These are phyloP conservation scores for Domatiomyces catenatus DNA, from an alignment of 2,329 filamentous ascomycete genomes.

Conservation along the genomic window DNA sequence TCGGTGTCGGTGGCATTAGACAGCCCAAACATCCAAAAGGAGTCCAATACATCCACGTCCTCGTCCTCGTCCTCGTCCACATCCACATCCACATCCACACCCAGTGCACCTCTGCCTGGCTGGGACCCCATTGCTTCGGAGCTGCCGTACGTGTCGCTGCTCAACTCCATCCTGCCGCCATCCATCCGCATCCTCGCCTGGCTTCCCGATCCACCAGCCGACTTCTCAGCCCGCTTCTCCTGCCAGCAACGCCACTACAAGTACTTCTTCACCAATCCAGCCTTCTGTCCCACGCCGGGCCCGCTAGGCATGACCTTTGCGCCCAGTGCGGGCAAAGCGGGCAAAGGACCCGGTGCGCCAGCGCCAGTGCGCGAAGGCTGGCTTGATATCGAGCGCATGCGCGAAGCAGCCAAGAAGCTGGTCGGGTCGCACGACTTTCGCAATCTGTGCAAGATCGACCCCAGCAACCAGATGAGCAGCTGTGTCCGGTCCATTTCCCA, in stretches of 20 bases:
- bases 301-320: conserved; percentile 30
- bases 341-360: conserved; percentile 9
- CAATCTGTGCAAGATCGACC: conserved; percentile 91
- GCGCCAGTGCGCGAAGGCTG: conserved; percentile 47
- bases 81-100: neutral
- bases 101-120: conserved; percentile 8
- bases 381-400: conserved; percentile 77
- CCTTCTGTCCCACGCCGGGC: conserved; percentile 54
- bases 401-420: conserved; percentile 60
- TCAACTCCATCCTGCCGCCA: conserved; percentile 75
- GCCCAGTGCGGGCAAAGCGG: neutral
- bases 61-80: too few relatives aligned
- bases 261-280: conserved; percentile 96
- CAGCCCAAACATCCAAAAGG: neutral
- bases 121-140: conserved; percentile 65
- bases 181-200: conserved; percentile 87
- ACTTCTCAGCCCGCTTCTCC: conserved; percentile 82
- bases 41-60: neutral
- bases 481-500: conserved; percentile 67
- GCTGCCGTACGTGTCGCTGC: conserved; percentile 62
- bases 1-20: neutral
- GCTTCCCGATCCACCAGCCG: conserved; percentile 65
- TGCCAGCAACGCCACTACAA: conserved; percentile 83
- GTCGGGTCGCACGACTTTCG: conserved; percentile 84
- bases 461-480: conserved; percentile 73